A percentile compares a stretch with the other conserved stretches of the same genome.
These are phyloP conservation scores for Lasiosphaeria miniovina DNA, from an alignment of 495 filamentous ascomycete species.

Conservation along the genomic window DNA sequence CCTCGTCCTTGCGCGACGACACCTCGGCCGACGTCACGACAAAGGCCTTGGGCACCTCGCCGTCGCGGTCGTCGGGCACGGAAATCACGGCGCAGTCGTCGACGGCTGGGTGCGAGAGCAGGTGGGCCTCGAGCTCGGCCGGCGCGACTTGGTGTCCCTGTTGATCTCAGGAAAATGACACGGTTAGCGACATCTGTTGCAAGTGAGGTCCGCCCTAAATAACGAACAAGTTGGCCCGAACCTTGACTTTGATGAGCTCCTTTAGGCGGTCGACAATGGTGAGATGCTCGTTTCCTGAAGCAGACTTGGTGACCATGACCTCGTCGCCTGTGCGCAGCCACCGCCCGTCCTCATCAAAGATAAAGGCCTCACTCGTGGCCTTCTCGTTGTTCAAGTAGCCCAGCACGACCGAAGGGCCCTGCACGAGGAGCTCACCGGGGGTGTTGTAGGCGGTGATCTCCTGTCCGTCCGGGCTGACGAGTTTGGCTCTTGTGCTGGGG, in stretches of 20 bases:
- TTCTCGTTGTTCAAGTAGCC: slow-evolving; percentile 85
- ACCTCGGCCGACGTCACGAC: slow-evolving; percentile 69
- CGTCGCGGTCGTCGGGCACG: slow-evolving; percentile 68
- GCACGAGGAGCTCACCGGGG: slow-evolving; percentile 76
- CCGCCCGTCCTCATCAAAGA: slow-evolving; percentile 63
- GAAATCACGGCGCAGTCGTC: slow-evolving; percentile 83
- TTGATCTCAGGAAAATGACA: not conserved
- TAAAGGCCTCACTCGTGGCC: slow-evolving; percentile 75
- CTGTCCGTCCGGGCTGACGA: slow-evolving; percentile 68
- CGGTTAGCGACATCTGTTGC: slow-evolving; percentile 4
- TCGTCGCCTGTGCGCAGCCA: slow-evolving; percentile 90
- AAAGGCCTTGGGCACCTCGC: slow-evolving; percentile 85
- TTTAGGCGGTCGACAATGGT: slow-evolving; percentile 88
- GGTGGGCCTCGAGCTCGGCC: slow-evolving; percentile 84
- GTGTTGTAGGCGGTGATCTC: slow-evolving; percentile 75
- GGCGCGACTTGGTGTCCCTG: slow-evolving; percentile 89
- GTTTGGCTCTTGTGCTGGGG: slow-evolving; percentile 63
- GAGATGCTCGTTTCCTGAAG: slow-evolving; percentile 69
- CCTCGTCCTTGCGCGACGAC: slow-evolving; percentile 51
- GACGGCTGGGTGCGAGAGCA: slow-evolving; percentile 77
- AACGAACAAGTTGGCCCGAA: slow-evolving; percentile 32
- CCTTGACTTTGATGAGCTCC: slow-evolving; percentile 93
- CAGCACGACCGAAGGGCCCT: slow-evolving; percentile 71
- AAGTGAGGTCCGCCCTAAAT: not conserved
- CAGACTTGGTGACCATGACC: slow-evolving; percentile 62